A percentile compares a stretch with the other conserved stretches of the same genome.
phyloP scores from a whole-genome alignment of 1,284 basidiomycete genomes.

The Puccinia hordei region DNA sequence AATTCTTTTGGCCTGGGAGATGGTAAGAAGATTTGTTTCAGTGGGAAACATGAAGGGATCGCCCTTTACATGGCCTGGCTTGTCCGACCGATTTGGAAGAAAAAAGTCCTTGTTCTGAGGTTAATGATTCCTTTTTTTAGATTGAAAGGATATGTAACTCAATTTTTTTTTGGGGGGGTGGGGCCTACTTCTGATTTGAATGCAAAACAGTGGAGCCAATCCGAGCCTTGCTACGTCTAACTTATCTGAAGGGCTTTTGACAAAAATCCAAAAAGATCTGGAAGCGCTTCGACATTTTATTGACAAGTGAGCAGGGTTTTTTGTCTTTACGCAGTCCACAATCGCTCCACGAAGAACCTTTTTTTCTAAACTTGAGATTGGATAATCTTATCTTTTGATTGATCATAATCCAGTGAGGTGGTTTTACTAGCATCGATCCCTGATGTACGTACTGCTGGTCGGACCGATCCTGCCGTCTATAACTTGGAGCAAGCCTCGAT shows the following conservation, averaged over 20 bases:
- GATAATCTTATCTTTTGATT: not conserved
- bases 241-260: constrained; percentile 54
- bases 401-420: constrained; percentile 43
- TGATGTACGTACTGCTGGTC: constrained; percentile 43
- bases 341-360: not conserved
- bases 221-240: constrained; percentile 63
- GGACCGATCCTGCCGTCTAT: constrained; percentile 51
- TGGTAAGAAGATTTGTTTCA: constrained; percentile 75
- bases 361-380: not conserved
- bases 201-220: constrained; percentile 5
- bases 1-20: constrained; percentile 64
- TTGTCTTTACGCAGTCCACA: not conserved
- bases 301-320: constrained; percentile 32
- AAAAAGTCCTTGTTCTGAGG: constrained; percentile 70
- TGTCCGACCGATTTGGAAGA: constrained; percentile 82
- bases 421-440: constrained; percentile 52
- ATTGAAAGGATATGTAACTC: constrained; percentile 37
- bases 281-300: constrained; percentile 39
- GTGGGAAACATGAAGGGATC: constrained; percentile 84
- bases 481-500: constrained; percentile 79
- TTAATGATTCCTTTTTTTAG: constrained; percentile 57
- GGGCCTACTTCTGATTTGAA: not conserved
- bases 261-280: constrained; percentile 36
- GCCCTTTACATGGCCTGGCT: constrained; percentile 82
- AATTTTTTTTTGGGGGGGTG: not conserved